Evolutionary conservation across 306 rosid species (phyloP), one percentile per base, ranked within the genome.

Genomic region (Begonia peltatifolia): DNA sequence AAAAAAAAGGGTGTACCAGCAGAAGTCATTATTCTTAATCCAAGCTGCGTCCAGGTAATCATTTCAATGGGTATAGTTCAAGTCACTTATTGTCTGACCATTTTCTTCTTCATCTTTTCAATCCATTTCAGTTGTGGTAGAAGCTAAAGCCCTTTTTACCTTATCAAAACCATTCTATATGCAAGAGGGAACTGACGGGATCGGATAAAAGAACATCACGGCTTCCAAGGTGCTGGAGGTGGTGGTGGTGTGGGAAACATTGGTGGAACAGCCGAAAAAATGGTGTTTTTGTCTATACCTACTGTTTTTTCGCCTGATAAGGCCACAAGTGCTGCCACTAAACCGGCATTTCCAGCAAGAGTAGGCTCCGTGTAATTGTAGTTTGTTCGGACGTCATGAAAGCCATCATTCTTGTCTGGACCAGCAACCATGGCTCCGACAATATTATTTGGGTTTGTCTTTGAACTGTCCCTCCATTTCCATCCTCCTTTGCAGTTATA

Each of bases 171-270:
- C 38, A 30, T 30, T 30, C 38, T 20, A 20, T 3, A 20, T 17
- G 18, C 18, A 17, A 17, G 18, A 0, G 18, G 18, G 18, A 17
- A 17, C 18, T 17, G 18, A 17, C 18, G 18, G 18, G 18, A 17
- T 17, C 18, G 18, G 18, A 17, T 17, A 2, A 25, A 25, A 3
- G 35, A 30, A 30, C 8, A 30, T 78, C 74, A 89, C 46, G 97
- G 97, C 66, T 76, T 89, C 97, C 97, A 89, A 25, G 97, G 97
- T 25, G 97, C 90, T 38, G 97, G 97, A 53, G 97, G 97, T n/a
- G 97, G 97, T 5, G 97, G 97, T 1, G 97, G 95, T 42, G 94
- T 89, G 20, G 97, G 97, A 56, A 89, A 89, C 97, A 89, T 84
- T 1, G 97, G 97, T 9, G 97, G 97, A 70, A 89, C 84, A 10